Conservation (phyloP, 2,329 filamentous ascomycete species). For the Aspergillus sp. region DNA sequence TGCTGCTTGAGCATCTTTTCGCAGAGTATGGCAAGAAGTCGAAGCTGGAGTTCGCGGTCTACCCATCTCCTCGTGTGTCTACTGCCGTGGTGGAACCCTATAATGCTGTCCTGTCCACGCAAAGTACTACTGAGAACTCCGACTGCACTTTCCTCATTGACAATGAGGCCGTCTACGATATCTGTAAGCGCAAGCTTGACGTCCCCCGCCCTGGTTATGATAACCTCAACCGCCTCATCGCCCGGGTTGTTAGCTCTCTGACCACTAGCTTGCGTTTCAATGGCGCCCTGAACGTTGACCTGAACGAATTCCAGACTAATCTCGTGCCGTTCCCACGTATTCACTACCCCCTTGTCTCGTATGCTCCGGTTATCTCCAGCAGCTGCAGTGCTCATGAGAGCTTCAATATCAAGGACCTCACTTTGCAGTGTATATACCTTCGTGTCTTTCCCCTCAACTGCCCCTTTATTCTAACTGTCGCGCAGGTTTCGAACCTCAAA, state of each 20-base stretch:
- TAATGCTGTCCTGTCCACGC: slow-evolving; percentile 57
- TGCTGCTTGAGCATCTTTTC: slow-evolving; percentile 63
- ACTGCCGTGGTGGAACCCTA: slow-evolving; percentile 69
- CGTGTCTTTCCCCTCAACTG: not conserved
- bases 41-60: slow-evolving; percentile 66
- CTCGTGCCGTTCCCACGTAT: slow-evolving; percentile 67
- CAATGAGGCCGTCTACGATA: slow-evolving; percentile 68
- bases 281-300: slow-evolving; percentile 65
- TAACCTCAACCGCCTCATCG: slow-evolving; percentile 65
- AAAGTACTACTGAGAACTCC: slow-evolving; percentile 65
- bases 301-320: slow-evolving; percentile 70
- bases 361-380: slow-evolving; percentile 63
- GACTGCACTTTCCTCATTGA: slow-evolving; percentile 69
- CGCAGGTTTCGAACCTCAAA: slow-evolving; percentile 63
- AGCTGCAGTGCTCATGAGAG: slow-evolving; percentile 80
- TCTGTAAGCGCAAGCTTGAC: slow-evolving; percentile 64
- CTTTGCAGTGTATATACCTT: slow-evolving; percentile 23
- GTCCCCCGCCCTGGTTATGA: slow-evolving; percentile 64
- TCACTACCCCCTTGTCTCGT: slow-evolving; percentile 65
- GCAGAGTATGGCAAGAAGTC: slow-evolving; percentile 67
- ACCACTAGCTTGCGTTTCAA: slow-evolving; percentile 65
- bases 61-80: slow-evolving; percentile 63
- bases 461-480: not conserved
- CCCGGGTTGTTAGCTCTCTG: slow-evolving; percentile 66
- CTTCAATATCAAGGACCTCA: slow-evolving; percentile 78